phyloP scores from a whole-genome alignment of 2,329 filamentous ascomycete species.

The Fulvia fulva region DNA sequence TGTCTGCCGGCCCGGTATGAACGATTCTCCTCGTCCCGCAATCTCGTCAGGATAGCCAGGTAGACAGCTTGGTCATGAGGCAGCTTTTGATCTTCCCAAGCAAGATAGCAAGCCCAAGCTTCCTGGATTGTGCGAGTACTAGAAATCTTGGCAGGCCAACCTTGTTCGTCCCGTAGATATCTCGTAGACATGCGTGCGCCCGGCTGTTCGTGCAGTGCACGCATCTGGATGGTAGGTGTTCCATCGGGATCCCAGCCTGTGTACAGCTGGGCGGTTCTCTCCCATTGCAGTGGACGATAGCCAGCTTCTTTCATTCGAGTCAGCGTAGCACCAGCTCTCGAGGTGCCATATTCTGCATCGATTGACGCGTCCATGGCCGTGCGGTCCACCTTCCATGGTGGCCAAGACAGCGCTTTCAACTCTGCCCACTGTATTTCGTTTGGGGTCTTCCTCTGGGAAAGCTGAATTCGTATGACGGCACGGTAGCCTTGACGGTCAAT shows the following conservation, averaged over 20 bases:
- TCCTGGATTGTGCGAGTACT: conserved; percentile 59
- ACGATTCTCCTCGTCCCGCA: conserved; percentile 43
- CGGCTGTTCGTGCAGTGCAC: conserved; percentile 38
- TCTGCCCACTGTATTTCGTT: conserved; percentile 56
- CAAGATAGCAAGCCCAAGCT: conserved; percentile 62
- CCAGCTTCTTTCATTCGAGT: conserved; percentile 57
- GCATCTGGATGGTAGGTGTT: conserved; percentile 60
- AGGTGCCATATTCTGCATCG: conserved; percentile 53
- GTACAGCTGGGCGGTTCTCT: conserved; percentile 51
- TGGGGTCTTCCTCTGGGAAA: conserved; percentile 54
- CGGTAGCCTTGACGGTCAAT: conserved; percentile 58
- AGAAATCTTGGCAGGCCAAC: conserved; percentile 57
- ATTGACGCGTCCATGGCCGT: conserved; percentile 58
- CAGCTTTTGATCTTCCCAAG: conserved; percentile 46
- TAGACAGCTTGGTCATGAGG: conserved; percentile 44
- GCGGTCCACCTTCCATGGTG: conserved; percentile 61
- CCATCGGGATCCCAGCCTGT: conserved; percentile 61
- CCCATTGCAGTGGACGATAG: conserved; percentile 51
- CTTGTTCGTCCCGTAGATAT: conserved; percentile 15
- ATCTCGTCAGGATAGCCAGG: conserved; percentile 55
- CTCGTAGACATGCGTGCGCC: conserved; percentile 14
- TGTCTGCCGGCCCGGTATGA: too few relatives aligned
- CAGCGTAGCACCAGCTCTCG: conserved; percentile 54
- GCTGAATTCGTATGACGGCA: conserved; percentile 53
- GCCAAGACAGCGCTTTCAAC: conserved; percentile 59